Conservation (phyloP, 176 grass and related monocot species). For the Thinopyrum elongatum region DNA sequence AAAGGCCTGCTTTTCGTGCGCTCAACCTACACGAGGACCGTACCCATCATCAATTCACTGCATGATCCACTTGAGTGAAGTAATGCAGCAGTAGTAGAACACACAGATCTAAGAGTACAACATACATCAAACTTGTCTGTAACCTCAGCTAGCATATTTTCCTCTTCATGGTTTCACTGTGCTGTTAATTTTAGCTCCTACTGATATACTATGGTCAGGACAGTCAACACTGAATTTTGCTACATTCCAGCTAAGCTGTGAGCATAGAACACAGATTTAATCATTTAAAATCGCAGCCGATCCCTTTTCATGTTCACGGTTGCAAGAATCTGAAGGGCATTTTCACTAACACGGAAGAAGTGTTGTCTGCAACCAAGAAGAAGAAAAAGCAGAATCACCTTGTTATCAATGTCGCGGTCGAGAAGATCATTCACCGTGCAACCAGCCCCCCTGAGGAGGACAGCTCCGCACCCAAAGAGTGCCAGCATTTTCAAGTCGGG, state of each 20-base stretch:
- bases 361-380: neutral
- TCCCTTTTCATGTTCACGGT: neutral
- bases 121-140: neutral
- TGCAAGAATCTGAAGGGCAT: neutral
- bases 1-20: conserved; percentile 73
- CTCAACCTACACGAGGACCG: conserved; percentile 51
- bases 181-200: neutral
- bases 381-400: conserved; percentile 24
- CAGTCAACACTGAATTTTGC: neutral
- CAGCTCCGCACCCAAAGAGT: conserved; percentile 71
- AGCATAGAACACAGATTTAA: neutral
- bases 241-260: neutral
- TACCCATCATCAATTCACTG: neutral
- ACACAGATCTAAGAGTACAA: neutral
- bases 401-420: conserved; percentile 75
- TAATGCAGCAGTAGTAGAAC: neutral
- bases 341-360: neutral
- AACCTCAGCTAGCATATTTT: neutral
- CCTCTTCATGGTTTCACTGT: neutral
- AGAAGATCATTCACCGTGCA: conserved; percentile 92
- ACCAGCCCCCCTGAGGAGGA: conserved; percentile 77
- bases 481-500: conserved; percentile 78
- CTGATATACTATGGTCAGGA: neutral
- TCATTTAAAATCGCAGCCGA: neutral
- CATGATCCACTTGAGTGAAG: neutral